Evolutionary conservation across 768 basidiomycete genomes (phyloP).

Genomic region (Pleurotus eryngii): DNA sequence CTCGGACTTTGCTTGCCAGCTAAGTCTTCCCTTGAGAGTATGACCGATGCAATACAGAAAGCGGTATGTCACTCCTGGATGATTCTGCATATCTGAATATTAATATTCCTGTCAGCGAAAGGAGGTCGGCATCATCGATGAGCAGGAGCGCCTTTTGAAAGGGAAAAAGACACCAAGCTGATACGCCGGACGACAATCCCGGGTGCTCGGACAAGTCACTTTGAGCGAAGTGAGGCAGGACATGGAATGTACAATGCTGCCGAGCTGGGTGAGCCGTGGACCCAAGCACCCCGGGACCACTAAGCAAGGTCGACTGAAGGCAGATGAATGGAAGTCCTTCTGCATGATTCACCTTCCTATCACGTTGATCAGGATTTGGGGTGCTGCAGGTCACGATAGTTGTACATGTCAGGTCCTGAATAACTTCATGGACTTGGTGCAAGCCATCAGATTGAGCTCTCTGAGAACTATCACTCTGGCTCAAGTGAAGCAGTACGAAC

Average conservation of each 20-base stretch:
- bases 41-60: too few relatives aligned
- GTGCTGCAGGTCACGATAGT: conserved; percentile 5
- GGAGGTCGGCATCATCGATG: background rate
- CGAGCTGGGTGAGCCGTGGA: conserved; percentile 12
- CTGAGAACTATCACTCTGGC: conserved; percentile 17
- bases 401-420: conserved; percentile 18
- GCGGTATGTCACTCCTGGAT: too few relatives aligned
- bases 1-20: background rate
- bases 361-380: conserved; percentile 34
- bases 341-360: conserved; percentile 30
- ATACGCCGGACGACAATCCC: background rate
- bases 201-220: background rate
- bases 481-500: conserved; percentile 20
- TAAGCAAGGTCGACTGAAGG: too few relatives aligned
- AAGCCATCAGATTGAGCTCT: conserved; percentile 27
- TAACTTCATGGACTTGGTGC: conserved; percentile 33
- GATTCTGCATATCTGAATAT: background rate
- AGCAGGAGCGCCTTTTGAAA: background rate
- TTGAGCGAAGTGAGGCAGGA: conserved; percentile 12
- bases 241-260: conserved; percentile 15
- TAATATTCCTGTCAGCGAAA: background rate
- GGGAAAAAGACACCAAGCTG: background rate
- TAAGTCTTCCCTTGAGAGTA: too few relatives aligned
- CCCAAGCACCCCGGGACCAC: too few relatives aligned
- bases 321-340: conserved; percentile 32